Base-by-base conservation (phyloP, 192 early-diverging fungal species). In the Rhizoclosmatium globosum region DNA sequence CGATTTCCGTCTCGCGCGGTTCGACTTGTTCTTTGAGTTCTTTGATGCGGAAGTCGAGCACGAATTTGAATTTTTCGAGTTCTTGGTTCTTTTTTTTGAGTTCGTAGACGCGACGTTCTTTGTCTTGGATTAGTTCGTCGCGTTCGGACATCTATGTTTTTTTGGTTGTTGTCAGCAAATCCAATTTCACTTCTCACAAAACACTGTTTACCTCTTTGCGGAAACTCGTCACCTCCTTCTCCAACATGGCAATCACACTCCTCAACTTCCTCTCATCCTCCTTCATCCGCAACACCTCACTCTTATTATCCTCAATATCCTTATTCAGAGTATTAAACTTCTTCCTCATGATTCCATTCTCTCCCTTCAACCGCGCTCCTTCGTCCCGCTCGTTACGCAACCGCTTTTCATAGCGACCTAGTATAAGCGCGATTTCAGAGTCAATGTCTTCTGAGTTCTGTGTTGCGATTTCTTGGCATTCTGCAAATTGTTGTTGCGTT, bases 281-380 rank as follows among this genome's bases (percentile, higher is more conserved):
- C 19, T 62, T 38, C 84, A 89, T 81, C 64, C 85, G 81, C 46
- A 74, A 58, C 7, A 84, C 85, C 53, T 91, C 89, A 7, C 66
- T 58, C n/a, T 82, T 71, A 70, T 87, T 82, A 60, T 86, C 86
- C 44, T 91, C 89, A 68, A 91, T 91, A 23, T 90, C 88, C 66
- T 90, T 89, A 43, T 83, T 86, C 19, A 91, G 68, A 19, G 88
- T 85, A 64, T 86, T 87, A 74, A 91, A 91, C 76, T 89, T 91
- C 61, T 91, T 91, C n/a, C 85, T 58, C 88, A 90, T 90, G 69
- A 90, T 89, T 2, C 87, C 89, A 76, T 89, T 91, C 64, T 91
- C 90, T 42, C 86, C 87, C 74, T 91, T 91, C 47, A 91, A 77
- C 45, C 87, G 74, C 11, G 85, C 83, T 2, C 87, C 83, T 48